Base-by-base conservation (phyloP, 2,329 filamentous ascomycete species). In the Clarireedia paspali region DNA sequence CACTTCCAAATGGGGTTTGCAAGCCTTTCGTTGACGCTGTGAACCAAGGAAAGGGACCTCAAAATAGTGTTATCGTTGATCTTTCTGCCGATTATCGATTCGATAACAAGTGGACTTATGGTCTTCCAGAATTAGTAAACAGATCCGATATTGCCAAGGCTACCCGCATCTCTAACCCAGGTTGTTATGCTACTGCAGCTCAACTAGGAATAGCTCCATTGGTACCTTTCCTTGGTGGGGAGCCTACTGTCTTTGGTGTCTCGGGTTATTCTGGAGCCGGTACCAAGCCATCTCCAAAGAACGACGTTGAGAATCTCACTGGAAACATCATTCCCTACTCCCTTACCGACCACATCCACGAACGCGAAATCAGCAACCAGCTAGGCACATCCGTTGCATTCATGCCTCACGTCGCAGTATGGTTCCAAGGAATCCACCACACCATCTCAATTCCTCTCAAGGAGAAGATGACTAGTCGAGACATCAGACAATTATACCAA, bases 81-180 rank as follows among this genome's bases (percentile, higher is more conserved):
- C 81, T 99, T 38, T 96, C 91, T n/a, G 94, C 94, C 58, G 94
- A 99, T 74, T 95, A 96, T 73, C 85, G 92, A 50, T 97, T 96
- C 70, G 87, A 95, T 68, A 75, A 78, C 56, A 78, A 79, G 24
- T 95, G 91, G 91, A 89, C 88, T 0, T 97, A 96, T 68, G 90
- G 89, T 64, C 84, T 96, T 4, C 91, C 91, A 14, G 94, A 97
- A 73, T 78, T 96, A 50, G 82, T 90, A 50, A 83, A 84, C 70
- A 84, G 92, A 55, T 81, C 82, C 59, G 80, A 85, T 63, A 91
- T 97, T 64, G 83, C 87, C 24, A 81, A 85, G 62, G 83, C 92
- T 5, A 91, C 80, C 15, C 84, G 89, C 55, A 96, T 99, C 69
- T 80, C 88, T 61, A 96, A 96, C 74, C 94, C 94, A 4, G 94